phyloP scores from a whole-genome alignment of 371 early-diverging fungal genomes.

The Mucor circinelloides region DNA sequence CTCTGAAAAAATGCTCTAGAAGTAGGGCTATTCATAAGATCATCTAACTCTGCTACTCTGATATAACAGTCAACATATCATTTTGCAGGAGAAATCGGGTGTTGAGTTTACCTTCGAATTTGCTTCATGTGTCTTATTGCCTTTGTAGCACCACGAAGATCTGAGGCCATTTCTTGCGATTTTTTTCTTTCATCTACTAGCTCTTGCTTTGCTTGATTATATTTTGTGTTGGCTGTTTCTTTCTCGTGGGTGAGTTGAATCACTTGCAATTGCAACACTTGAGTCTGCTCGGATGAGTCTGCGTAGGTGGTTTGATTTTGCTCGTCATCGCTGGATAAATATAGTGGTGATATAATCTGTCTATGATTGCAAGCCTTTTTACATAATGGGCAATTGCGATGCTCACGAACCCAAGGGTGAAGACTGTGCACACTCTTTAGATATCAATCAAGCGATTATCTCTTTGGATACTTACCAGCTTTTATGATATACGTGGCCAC shows the following conservation, averaged over 20 bases:
- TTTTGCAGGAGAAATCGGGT: background rate
- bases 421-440: background rate
- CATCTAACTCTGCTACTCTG: conserved; percentile 18
- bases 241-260: background rate
- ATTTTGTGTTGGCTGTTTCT: background rate
- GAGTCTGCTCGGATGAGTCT: background rate
- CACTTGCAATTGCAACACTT: background rate
- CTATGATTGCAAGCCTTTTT: background rate
- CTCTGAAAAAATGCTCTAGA: background rate
- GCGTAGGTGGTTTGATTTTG: too few relatives aligned
- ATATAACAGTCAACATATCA: background rate
- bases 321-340: background rate
- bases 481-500: conserved; percentile 12
- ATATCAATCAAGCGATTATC: background rate
- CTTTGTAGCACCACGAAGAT: background rate
- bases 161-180: background rate
- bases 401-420: background rate
- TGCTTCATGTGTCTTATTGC: conserved; percentile 3
- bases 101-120: conserved; percentile 2
- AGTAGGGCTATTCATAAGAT: background rate
- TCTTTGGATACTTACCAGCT: background rate
- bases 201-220: background rate
- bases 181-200: background rate
- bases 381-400: conserved; percentile 3
- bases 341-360: background rate